Evolutionary conservation across 371 early-diverging fungal genomes (phyloP), one percentile per base, ranked within the genome.

Genomic region (Mucor circinelloides): DNA sequence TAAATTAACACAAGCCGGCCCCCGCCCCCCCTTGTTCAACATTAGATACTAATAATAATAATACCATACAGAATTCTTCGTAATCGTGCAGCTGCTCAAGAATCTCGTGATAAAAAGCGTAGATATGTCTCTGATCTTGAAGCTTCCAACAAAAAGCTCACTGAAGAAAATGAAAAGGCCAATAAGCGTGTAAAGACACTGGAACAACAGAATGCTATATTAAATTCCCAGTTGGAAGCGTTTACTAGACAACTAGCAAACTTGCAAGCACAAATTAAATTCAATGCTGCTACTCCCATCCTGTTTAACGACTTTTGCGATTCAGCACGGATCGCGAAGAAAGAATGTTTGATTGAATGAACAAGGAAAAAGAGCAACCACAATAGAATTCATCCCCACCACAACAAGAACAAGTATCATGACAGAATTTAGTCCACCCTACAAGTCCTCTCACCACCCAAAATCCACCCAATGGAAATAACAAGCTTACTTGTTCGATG

Each of bases 21-120:
- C 21, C 27, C 12, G 50, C 10, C 4, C 0, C 13, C 10, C 13
- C 27, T 12, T 21, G 40, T 40, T 5, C n/a, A 56, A 19, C 30
- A 17, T 31, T 70, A 63, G 71, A 59, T 27, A 57, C 31, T 46
- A 27, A 59, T 32, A 17, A 30, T 46, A 27, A 59, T 32, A 17
- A 30, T 17, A 48, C 28, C 15, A 44, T 58, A 15, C 44, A 72
- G 94, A 71, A 89, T 93, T n/a, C 72, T 95, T 66, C 89, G 94
- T 46, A 95, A 95, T 80, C 88, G 96, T n/a, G 90, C 92, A 23
- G 96, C 96, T 13, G 96, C 96, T 27, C 95, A 94, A 78, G 87
- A 91, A 50, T 93, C 93, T 44, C 89, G 96, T 40, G 95, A 95
- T 76, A 94, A 92, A 81, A 94, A 94, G 77, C 89, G 92, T 54